Evolutionary conservation across 2,329 filamentous ascomycete species (phyloP).

Genomic region (Chrysosporium keratinophilum): DNA sequence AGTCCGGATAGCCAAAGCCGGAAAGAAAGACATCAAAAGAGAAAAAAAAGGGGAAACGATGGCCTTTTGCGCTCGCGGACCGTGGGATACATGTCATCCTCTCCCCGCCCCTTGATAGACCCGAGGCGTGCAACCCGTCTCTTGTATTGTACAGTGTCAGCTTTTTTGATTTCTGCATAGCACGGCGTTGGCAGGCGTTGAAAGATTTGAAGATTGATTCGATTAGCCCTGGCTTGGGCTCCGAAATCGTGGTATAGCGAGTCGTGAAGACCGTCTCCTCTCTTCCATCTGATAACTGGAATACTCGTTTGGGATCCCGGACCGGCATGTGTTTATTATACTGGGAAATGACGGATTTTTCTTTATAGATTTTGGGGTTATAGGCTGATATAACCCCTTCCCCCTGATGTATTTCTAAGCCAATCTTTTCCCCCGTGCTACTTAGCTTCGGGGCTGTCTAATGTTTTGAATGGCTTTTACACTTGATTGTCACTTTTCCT

Average conservation of each 20-base stretch:
- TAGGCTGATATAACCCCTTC: too few species aligned
- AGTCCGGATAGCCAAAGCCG: too few species aligned
- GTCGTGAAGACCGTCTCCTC: neutral
- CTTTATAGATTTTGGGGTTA: too few species aligned
- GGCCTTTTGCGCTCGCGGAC: neutral
- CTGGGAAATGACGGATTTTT: neutral
- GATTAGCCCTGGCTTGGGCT: neutral
- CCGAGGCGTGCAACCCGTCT: neutral
- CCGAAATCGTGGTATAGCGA: neutral
- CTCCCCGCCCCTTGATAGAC: neutral
- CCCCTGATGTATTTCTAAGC: too few species aligned
- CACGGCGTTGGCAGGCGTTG: conserved; percentile 9
- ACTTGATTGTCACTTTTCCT: too few species aligned
- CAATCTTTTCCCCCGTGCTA: too few species aligned
- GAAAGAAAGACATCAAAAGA: neutral
- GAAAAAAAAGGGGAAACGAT: neutral
- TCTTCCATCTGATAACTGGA: neutral
- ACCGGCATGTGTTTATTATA: neutral
- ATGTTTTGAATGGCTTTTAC: too few species aligned
- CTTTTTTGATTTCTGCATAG: conserved; percentile 6
- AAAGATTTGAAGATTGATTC: neutral
- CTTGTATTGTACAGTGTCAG: neutral
- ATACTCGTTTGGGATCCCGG: neutral
- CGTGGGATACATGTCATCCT: neutral
- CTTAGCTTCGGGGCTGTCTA: too few species aligned